A percentile compares a stretch with the other conserved stretches of the same genome.
Evolutionary conservation across 2,329 filamentous ascomycete species (phyloP).

Genomic region (Cyphellophora attinorum): DNA sequence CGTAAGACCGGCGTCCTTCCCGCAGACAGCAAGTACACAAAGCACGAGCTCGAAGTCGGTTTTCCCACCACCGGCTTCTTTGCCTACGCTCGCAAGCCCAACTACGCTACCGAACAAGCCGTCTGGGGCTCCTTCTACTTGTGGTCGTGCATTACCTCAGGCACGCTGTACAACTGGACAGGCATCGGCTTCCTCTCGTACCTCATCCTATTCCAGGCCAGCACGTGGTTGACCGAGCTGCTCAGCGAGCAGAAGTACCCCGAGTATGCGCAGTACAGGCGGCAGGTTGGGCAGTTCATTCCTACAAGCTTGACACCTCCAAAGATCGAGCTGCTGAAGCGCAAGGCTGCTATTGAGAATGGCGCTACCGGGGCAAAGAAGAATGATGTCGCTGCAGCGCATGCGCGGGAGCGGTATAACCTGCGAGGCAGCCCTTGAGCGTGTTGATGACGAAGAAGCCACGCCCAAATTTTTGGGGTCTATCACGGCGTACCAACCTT

Average conservation of each 20-base stretch:
- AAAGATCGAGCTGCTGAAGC: neutral
- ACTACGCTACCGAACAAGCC: constrained; percentile 84
- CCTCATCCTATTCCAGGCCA: constrained; percentile 76
- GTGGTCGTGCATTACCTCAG: constrained; percentile 71
- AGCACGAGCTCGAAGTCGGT: constrained; percentile 76
- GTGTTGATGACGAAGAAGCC: too few relatives aligned
- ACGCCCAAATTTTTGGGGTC: too few relatives aligned
- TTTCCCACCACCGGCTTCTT: constrained; percentile 80
- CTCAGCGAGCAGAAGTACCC: constrained; percentile 77
- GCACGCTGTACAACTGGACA: constrained; percentile 69
- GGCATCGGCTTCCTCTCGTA: constrained; percentile 60
- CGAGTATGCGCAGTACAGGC: constrained; percentile 78
- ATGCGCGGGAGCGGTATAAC: neutral
- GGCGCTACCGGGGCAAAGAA: neutral
- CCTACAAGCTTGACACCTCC: constrained; percentile 40
- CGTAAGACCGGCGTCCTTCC: constrained; percentile 63
- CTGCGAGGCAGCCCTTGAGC: too few relatives aligned
- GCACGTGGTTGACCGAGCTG: constrained; percentile 76
- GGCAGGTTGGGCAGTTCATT: constrained; percentile 72
- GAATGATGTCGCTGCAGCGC: neutral
- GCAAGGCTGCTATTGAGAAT: neutral
- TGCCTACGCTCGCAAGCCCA: constrained; percentile 83
- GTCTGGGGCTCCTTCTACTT: constrained; percentile 84
- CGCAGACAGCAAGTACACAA: constrained; percentile 45
- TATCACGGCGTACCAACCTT: too few relatives aligned